Evolutionary conservation across 1,284 basidiomycete genomes (phyloP), one percentile per base, ranked within the genome.

Genomic region (Melampsora larici-populina): DNA sequence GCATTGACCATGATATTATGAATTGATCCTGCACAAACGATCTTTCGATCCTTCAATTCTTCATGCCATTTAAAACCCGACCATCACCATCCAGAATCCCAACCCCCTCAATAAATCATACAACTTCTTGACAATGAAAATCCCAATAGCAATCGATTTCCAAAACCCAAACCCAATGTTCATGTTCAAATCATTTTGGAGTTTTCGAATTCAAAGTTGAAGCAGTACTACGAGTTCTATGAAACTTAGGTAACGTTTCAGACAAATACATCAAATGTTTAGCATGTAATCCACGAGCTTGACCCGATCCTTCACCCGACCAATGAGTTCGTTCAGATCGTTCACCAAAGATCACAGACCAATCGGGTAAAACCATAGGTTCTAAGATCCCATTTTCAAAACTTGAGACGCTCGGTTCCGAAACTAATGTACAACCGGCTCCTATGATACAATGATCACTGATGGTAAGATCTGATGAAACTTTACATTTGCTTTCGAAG

Each of bases 231-330:
- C 73, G 26, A n/a, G 48, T 75, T 9, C 65, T 11, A 75, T 75
- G 73, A 40, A 77, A 77, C 33, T 77, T 77, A 5, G 74, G 74
- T n/a, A 77, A 48, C 9, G 74, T 77, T 64, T 77, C 74, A 18
- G 46, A 24, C 11, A 77, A 31, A 29, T 77, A 77, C 7, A 58
- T 58, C 8, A 77, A 24, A 64, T 77, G 74, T 70, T 77, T 77
- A 43, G 67, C 66, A 48, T 77, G 74, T 31, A 77, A 46, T 1
- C 43, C 74, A 15, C 58, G 67, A 18, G 67, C 66, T 31, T 77
- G 74, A 29, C 66, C 67, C 13, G 15, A 13, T 21, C 74, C 74
- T 51, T 77, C 74, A 17, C 74, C 74, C 6, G 74, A 77, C 74
- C 74, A 77, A 15, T 2, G 36, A 2, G 24, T 48, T 5, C n/a